phyloP scores from a whole-genome alignment of 257 asterid species.

The Lavandula angustifolia region DNA sequence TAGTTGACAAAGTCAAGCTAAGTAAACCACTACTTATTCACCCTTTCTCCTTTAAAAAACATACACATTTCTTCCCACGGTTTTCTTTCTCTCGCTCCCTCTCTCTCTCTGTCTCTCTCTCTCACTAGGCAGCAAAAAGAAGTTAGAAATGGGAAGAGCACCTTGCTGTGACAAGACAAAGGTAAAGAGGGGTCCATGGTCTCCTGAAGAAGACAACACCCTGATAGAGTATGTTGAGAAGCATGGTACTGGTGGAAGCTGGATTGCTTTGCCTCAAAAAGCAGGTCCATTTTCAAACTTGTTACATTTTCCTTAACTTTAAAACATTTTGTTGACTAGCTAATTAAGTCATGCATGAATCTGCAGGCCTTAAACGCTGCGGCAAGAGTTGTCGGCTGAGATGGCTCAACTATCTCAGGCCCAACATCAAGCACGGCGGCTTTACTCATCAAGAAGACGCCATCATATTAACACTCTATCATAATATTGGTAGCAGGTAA shows the following conservation, averaged over 20 bases:
- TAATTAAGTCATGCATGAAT: too few relatives aligned
- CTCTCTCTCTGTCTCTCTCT: constrained; percentile 16
- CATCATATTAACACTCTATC: constrained; percentile 48
- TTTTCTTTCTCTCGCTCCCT: too few relatives aligned
- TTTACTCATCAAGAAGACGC: constrained; percentile 65
- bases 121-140: not conserved
- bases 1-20: constrained; percentile 53
- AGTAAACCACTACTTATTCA: not conserved
- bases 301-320: not conserved
- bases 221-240: constrained; percentile 50
- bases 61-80: too few relatives aligned
- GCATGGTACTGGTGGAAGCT: constrained; percentile 64
- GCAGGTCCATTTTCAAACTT: constrained; percentile 43
- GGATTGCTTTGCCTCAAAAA: constrained; percentile 77
- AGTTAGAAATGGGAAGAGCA: constrained; percentile 63
- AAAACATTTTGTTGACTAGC: not conserved
- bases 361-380: constrained; percentile 71
- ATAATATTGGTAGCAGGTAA: constrained; percentile 67
- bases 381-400: constrained; percentile 79
- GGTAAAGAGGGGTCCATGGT: constrained; percentile 85
- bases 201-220: constrained; percentile 63
- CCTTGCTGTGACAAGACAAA: constrained; percentile 76
- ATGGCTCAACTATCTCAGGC: constrained; percentile 79
- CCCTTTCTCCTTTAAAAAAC: constrained; percentile 17
- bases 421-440: constrained; percentile 68